Evolutionary conservation across 1,139 yeast species (phyloP), one percentile per base, ranked within the genome.

Genomic region (Taphrina betulina): DNA sequence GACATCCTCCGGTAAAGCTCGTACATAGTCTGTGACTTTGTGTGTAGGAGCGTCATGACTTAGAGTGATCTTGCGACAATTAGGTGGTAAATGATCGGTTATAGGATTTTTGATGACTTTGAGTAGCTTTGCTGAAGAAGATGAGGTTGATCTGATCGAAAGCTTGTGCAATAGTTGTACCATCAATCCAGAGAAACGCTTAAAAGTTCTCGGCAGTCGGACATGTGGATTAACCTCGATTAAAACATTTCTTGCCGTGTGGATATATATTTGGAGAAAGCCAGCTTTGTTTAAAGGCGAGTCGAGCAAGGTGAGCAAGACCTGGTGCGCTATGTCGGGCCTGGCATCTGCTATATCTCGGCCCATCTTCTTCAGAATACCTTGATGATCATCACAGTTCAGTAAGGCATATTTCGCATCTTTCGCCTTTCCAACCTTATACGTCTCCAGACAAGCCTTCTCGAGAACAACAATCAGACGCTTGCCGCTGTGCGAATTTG

Each of bases 381-480:
- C 97, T 73, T 92, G 98, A 70, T 92, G 98, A 70, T 92, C 98
- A 71, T 92, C 98, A 75, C 98, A 92, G 74, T 92, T 92, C 65
- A 92, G 77, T 61, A 92, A 74, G 0, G 95, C 96, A 67, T 85
- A 92, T 53, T 90, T 89, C 24, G 85, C 79, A 5, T 65, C 66
- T 33, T 63, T 63, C 17, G 61, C 53, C 5, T 83, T 80, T 8
- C 87, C 82, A 70, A 90, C 81, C 70, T 88, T 90, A 69, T 90
- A 95, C 12, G 97, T 90, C 69, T 92, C 98, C 58, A 92, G 75
- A 66, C 96, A 90, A 26, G 98, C 98, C 68, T 89, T 95, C 5
- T 96, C 83, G 57, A 92, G 78, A 22, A 92, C 98, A 19, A 92
- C 97, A 60, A 92, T 82, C 66, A 92, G 77, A 66, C 98, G 78